Conservation (phyloP, 176 grass and related monocot species). For the Typha latifolia region DNA sequence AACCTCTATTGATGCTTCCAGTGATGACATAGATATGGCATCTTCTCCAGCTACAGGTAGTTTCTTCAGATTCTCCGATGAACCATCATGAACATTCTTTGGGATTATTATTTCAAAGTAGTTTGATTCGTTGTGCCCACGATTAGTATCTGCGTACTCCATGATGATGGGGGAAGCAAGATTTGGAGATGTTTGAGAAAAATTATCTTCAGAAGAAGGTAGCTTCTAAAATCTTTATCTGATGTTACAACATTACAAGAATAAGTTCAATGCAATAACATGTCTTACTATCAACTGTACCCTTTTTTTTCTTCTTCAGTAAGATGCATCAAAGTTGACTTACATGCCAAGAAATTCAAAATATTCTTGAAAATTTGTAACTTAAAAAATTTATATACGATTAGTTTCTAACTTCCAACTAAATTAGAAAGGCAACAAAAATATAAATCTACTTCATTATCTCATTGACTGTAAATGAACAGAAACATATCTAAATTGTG, state of each 20-base stretch:
- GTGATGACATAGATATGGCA: not conserved
- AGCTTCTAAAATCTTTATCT: too few relatives aligned
- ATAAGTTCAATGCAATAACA: too few relatives aligned
- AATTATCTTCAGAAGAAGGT: not conserved
- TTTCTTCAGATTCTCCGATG: not conserved
- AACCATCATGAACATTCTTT: not conserved
- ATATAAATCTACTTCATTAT: too few relatives aligned
- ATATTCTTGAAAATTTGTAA: too few relatives aligned
- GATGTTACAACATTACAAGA: too few relatives aligned
- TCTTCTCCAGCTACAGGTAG: not conserved
- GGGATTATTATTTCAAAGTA: not conserved
- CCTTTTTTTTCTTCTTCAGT: not conserved
- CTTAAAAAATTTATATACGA: too few relatives aligned
- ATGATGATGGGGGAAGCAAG: not conserved
- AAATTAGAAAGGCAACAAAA: too few relatives aligned
- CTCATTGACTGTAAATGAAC: too few relatives aligned
- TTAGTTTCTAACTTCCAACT: too few relatives aligned
- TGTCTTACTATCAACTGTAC: too few relatives aligned
- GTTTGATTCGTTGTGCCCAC: not conserved
- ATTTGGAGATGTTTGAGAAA: not conserved
- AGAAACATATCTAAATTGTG: not conserved
- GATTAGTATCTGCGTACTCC: not conserved
- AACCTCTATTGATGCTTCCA: not conserved
- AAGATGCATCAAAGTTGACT: too few relatives aligned
- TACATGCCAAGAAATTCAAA: too few relatives aligned